Conservation (phyloP, 2,329 filamentous ascomycete genomes). For the Fusarium sp. region DNA sequence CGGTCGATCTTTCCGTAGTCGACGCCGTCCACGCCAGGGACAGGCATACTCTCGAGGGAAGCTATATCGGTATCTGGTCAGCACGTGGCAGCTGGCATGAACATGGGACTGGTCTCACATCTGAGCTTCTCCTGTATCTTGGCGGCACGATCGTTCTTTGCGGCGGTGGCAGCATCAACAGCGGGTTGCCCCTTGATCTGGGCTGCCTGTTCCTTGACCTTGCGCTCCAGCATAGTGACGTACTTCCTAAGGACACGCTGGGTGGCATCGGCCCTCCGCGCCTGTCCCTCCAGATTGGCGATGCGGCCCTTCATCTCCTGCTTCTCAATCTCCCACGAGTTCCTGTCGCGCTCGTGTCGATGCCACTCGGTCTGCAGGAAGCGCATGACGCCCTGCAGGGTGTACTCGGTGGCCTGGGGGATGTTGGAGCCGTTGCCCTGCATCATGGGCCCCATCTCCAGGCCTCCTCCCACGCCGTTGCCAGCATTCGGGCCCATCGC, state of each 20-base stretch:
- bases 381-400: constrained; percentile 88
- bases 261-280: constrained; percentile 84
- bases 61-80: constrained; percentile 46
- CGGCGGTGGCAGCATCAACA: constrained; percentile 53
- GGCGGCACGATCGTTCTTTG: constrained; percentile 63
- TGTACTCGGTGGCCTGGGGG: constrained; percentile 71
- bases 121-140: constrained; percentile 67
- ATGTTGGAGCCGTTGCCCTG: constrained; percentile 60
- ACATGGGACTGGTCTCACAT: constrained; percentile 51
- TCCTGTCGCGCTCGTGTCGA: constrained; percentile 95
- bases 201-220: constrained; percentile 83
- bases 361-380: constrained; percentile 99
- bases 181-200: constrained; percentile 66
- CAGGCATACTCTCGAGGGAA: constrained; percentile 54
- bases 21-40: constrained; percentile 58
- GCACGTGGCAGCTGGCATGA: constrained; percentile 1
- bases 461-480: constrained; percentile 58
- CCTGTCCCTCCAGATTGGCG: constrained; percentile 90
- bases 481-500: constrained; percentile 56
- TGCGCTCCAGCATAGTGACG: constrained; percentile 87
- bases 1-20: constrained; percentile 55
- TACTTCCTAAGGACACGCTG: constrained; percentile 93
- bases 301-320: constrained; percentile 99
- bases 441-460: constrained; percentile 59
- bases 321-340: constrained; percentile 98